phyloP scores from a whole-genome alignment of 495 filamentous ascomycete genomes.

The Xylaria telfairii region DNA sequence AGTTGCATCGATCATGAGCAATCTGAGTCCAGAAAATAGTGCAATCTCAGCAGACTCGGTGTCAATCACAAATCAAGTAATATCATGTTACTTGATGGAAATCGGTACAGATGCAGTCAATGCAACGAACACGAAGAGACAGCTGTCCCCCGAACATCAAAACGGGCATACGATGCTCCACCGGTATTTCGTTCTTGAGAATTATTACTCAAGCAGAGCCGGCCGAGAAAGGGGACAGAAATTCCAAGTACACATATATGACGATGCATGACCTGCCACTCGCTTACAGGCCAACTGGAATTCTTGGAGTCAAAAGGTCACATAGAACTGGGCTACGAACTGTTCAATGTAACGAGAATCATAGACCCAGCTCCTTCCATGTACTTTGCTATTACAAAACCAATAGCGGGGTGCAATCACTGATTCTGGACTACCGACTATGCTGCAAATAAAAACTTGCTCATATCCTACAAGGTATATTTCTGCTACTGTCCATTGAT shows the following conservation, averaged over 20 bases:
- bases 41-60: constrained; percentile 2
- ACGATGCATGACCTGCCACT: constrained; percentile 13
- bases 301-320: constrained; percentile 10
- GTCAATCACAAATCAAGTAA: constrained; percentile 11
- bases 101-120: not conserved
- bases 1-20: constrained; percentile 4
- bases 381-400: constrained; percentile 11
- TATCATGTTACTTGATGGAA: not conserved
- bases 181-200: not conserved
- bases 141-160: not conserved
- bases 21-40: not conserved
- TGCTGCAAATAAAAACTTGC: constrained; percentile 22
- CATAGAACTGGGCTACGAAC: not conserved
- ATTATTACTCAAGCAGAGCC: not conserved
- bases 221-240: not conserved
- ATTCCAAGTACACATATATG: not conserved
- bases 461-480: constrained; percentile 6
- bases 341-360: constrained; percentile 12
- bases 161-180: not conserved
- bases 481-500: not conserved
- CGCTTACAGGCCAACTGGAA: constrained; percentile 14
- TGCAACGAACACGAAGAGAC: not conserved
- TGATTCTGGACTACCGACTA: not conserved
- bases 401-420: constrained; percentile 17
- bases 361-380: constrained; percentile 9